Evolutionary conservation across 805 yeast species (phyloP), one percentile per base, ranked within the genome.

Genomic region (Candida sithepensis): DNA sequence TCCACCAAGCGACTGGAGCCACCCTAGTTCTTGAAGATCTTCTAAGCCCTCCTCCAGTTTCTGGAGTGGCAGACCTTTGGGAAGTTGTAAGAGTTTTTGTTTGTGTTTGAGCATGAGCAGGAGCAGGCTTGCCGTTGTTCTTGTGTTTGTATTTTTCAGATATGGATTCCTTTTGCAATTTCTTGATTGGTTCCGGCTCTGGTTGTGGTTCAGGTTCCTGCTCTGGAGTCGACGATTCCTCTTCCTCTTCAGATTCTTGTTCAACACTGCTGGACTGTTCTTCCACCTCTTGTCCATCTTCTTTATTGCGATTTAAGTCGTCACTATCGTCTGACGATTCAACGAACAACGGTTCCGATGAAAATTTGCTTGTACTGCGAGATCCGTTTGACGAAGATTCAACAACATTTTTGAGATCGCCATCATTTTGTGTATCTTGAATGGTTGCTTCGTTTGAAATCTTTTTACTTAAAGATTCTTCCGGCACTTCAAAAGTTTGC

Each of bases 1-100:
- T 78, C 96, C 96, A 89, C 61, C 75, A 86, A 2, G 88, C 91
- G 52, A 89, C 68, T 0, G 96, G 92, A 3, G 83, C 78, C 6
- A 85, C 74, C 51, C 78, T 77, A 0, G 79, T 77, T 57, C 96
- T 73, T 28, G 75, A 71, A 0, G 96, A 85, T 53, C 87, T 69
- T 52, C 96, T 71, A 2, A 78, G 34, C 14, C 34, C 34, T 10
- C 34, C 34, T 9, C 14, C 58, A 0, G 81, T 78, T 12, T 40
- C 41, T 18, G 45, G 23, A 30, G 46, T 47, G 30, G 42, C n/a
- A n/a, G n/a, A n/a, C n/a, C n/a, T n/a, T n/a, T n/a, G n/a, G n/a
- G n/a, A n/a, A n/a, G n/a, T n/a, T n/a, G n/a, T n/a, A n/a, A n/a
- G n/a, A n/a, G n/a, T n/a, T n/a, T n/a, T n/a, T n/a, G n/a, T n/a